These are phyloP conservation scores for Fusarium liriodendri DNA, from an alignment of 2,329 filamentous ascomycete genomes.

Conservation along the genomic window DNA sequence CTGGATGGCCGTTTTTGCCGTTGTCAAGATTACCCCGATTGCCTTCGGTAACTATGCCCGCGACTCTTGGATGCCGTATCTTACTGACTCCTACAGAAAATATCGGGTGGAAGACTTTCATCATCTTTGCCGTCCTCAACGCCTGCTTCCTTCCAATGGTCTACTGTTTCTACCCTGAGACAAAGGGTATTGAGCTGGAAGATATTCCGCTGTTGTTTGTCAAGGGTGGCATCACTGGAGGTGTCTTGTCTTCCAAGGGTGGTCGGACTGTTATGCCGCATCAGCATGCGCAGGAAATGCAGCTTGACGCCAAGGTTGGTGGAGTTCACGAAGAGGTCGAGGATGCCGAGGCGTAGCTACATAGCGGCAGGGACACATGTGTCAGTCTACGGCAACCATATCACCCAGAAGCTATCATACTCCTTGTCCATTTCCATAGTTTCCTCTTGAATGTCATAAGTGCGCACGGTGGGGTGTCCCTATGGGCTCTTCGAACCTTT, in stretches of 20 bases:
- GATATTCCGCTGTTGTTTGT: neutral
- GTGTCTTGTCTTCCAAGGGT: neutral
- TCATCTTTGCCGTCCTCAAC: neutral
- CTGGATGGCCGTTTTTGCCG: neutral
- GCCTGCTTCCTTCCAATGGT: neutral
- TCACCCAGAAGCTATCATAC: neutral
- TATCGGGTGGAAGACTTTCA: neutral
- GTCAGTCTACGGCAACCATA: neutral
- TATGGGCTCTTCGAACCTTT: neutral
- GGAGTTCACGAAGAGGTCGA: neutral
- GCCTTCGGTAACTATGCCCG: neutral
- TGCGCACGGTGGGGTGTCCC: neutral
- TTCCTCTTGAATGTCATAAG: neutral
- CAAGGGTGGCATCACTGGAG: neutral
- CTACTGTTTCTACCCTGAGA: neutral
- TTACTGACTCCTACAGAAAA: neutral
- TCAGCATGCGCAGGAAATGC: neutral
- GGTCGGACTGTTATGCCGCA: neutral
- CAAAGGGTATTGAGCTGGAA: neutral
- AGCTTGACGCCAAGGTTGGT: neutral
- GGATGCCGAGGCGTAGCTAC: neutral
- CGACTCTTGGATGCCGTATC: too few species aligned
- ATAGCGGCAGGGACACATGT: too few species aligned
- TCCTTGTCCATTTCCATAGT: neutral
- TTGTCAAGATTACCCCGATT: neutral